Evolutionary conservation across 2,329 filamentous ascomycete genomes (phyloP).

Genomic region (Zopfia rhizophila): DNA sequence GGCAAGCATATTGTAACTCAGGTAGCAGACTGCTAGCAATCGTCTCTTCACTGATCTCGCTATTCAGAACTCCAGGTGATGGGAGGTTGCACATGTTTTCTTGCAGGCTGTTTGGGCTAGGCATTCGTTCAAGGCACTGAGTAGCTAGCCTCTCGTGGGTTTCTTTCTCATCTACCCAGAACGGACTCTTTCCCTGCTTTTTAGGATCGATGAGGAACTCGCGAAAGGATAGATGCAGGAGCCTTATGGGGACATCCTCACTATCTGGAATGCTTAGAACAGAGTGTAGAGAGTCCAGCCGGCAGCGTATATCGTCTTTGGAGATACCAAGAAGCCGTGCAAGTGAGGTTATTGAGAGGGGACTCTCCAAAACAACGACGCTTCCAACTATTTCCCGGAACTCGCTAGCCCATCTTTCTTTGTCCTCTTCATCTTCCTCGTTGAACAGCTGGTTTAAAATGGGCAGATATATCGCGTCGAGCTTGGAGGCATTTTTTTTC

Average conservation of each 20-base stretch:
- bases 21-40: conserved; percentile 6
- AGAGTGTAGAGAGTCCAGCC: conserved; percentile 26
- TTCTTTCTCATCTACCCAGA: conserved; percentile 50
- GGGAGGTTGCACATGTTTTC: conserved; percentile 47
- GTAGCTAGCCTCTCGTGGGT: conserved; percentile 39
- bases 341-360: conserved; percentile 23
- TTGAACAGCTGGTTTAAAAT: conserved; percentile 16
- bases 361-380: conserved; percentile 18
- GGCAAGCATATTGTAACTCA: conserved; percentile 49
- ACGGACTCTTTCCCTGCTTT: conserved; percentile 30
- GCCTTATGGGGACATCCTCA: conserved; percentile 15
- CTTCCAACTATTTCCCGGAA: conserved; percentile 23
- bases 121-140: conserved; percentile 49
- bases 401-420: background rate
- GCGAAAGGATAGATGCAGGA: conserved; percentile 27
- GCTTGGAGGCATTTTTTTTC: conserved; percentile 1
- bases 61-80: conserved; percentile 33
- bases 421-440: conserved; percentile 10
- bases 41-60: conserved; percentile 3
- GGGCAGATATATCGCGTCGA: conserved; percentile 17
- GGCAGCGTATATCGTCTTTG: conserved; percentile 11
- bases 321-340: conserved; percentile 16
- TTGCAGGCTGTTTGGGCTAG: conserved; percentile 29
- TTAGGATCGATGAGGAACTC: conserved; percentile 25
- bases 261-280: conserved; percentile 21